These are phyloP conservation scores for Pythium scleroteichum DNA, from an alignment of 352 stramenopile genomes.

Conservation along the genomic window DNA sequence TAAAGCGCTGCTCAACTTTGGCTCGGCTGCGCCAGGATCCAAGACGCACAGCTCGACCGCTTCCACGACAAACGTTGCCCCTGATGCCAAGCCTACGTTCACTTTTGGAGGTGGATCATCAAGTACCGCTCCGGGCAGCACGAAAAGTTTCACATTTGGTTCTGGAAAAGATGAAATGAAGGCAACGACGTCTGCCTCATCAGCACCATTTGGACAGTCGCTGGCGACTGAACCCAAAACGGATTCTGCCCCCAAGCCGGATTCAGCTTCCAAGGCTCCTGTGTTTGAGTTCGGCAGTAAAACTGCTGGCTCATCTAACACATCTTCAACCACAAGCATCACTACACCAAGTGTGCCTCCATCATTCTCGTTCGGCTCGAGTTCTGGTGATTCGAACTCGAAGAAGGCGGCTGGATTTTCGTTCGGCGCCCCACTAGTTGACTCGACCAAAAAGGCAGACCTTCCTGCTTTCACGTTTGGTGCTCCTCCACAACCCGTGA, in stretches of 20 bases:
- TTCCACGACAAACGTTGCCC: neutral
- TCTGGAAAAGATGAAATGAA: neutral
- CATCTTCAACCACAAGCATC: neutral
- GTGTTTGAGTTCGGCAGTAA: constrained; percentile 53
- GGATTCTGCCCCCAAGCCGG: too few species aligned
- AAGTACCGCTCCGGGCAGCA: neutral
- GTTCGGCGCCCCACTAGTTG: constrained; percentile 24
- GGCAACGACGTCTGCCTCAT: neutral
- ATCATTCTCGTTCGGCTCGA: constrained; percentile 30
- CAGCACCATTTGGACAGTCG: neutral
- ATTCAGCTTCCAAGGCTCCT: constrained; percentile 13
- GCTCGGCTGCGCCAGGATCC: neutral
- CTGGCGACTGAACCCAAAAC: too few species aligned
- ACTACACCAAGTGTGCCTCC: neutral
- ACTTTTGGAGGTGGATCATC: constrained; percentile 1
- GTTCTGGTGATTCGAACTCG: neutral
- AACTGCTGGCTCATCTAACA: constrained; percentile 43
- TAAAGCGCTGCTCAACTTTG: constrained; percentile 17
- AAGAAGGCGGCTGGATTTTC: constrained; percentile 31
- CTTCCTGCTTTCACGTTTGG: constrained; percentile 37
- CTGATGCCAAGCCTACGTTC: constrained; percentile 15
- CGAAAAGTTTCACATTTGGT: neutral
- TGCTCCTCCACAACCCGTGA: constrained; percentile 8
- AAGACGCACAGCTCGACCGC: neutral
- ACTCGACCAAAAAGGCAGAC: constrained; percentile 20